A percentile compares a stretch with the other conserved stretches of the same genome.
These are phyloP conservation scores for Acrodontium crateriforme DNA, from an alignment of 2,329 filamentous ascomycete species.

Conservation along the genomic window DNA sequence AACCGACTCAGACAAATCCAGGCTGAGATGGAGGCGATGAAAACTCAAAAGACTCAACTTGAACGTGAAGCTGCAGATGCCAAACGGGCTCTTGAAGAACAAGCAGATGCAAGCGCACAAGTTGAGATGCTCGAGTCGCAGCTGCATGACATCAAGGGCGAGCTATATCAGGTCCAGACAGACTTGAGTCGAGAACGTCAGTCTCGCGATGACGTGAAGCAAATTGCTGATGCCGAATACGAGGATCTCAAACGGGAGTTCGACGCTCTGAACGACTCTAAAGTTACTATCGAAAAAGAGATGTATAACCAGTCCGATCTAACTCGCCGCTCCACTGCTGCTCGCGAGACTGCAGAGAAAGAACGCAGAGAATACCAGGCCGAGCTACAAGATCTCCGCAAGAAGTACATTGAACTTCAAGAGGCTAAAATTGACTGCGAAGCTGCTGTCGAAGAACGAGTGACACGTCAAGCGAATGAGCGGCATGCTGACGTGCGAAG, in stretches of 20 bases:
- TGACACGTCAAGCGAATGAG: conserved; percentile 66
- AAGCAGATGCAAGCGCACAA: conserved; percentile 79
- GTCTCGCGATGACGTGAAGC: conserved; percentile 82
- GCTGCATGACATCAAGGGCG: conserved; percentile 70
- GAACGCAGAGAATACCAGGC: conserved; percentile 80
- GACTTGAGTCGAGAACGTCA: conserved; percentile 85
- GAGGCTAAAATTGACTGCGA: conserved; percentile 76
- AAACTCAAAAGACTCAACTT: conserved; percentile 67
- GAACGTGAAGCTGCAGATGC: conserved; percentile 82
- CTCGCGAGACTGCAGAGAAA: conserved; percentile 63
- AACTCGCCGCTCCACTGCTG: conserved; percentile 71
- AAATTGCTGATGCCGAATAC: conserved; percentile 81
- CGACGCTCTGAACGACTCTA: conserved; percentile 76
- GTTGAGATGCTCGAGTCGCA: conserved; percentile 79
- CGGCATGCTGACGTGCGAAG: conserved; percentile 62
- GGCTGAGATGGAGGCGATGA: conserved; percentile 76
- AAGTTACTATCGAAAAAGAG: conserved; percentile 96
- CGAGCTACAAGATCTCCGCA: conserved; percentile 69
- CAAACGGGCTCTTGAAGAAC: conserved; percentile 70
- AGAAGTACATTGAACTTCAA: conserved; percentile 73
- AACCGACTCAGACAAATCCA: conserved; percentile 68
- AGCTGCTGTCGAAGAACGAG: conserved; percentile 61
- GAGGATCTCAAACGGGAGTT: conserved; percentile 72
- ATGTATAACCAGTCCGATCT: conserved; percentile 92
- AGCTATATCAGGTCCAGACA: conserved; percentile 72